Base-by-base conservation (phyloP, 352 stramenopile genomes). In the Globisporangium alternatum region DNA sequence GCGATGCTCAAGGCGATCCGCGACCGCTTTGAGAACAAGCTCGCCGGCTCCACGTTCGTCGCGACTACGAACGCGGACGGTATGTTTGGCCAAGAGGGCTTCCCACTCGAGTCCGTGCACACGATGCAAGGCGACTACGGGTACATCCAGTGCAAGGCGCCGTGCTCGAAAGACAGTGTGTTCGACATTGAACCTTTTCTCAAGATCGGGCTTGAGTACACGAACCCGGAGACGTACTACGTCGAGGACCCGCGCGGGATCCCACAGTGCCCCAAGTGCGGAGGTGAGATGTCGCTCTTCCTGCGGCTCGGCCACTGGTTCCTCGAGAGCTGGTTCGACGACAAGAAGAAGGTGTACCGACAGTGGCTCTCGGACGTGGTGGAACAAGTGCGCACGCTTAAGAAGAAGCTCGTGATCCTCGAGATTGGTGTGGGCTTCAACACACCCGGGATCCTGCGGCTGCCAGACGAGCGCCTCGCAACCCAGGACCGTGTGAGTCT, bases 361-460 rank as follows among this genome's bases (percentile, higher is more conserved):
- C 59, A 74, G 59, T 88, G 76, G 78, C 68, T 83, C 17, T 52
- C 58, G 19, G 15, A 66, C 3, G 69, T 70, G 15, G 31, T 83
- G 21, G 45, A 75, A 2, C 45, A 70, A 1, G 80, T 87, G 44
- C 61, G 57, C 49, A 64, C 67, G 5, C 51, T 76, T 7, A 60
- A 62, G 39, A 88, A 84, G 64, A 90, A 86, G 39, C 78, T 93
- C 39, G 81, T 77, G 17, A 81, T 91, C 19, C 70, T 91, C 15
- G 81, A 93, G 56, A 63, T 93, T 39, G 84, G 84, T 21, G 80
- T 75, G 37, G 80, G 84, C 4, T 91, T 89, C 67, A 93, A 91
- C 61, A 93, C 84, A 0, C 84, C 81, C 0, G 78, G 68, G 2
- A 80, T 93, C 13, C 54, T 89, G 13, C 74, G 81, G 1, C 62